Conservation (phyloP, 805 yeast species). For the Wickerhamomyces chaumierensis region DNA sequence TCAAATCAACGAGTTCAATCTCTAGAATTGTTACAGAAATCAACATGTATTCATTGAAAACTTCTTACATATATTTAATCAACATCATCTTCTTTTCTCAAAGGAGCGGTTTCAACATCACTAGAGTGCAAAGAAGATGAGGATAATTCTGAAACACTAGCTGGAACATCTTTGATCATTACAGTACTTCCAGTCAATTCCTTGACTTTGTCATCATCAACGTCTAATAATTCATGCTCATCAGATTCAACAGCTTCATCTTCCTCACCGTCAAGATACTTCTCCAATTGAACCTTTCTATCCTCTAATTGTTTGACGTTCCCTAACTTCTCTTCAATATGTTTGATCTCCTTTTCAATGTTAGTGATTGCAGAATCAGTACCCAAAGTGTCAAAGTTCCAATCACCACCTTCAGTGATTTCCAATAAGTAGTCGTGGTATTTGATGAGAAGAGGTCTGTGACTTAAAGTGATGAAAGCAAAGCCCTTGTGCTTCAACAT, state of each 20-base stretch:
- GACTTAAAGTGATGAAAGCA: slow-evolving; percentile 73
- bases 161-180: not conserved
- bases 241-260: slow-evolving; percentile 4
- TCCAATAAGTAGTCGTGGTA: slow-evolving; percentile 73
- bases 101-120: not conserved
- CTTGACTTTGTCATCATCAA: not conserved
- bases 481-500: slow-evolving; percentile 56
- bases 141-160: not conserved
- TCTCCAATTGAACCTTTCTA: slow-evolving; percentile 48
- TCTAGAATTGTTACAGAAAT: too few relatives aligned
- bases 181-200: not conserved
- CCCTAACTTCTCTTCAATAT: slow-evolving; percentile 47
- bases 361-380: slow-evolving; percentile 55
- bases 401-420: slow-evolving; percentile 45
- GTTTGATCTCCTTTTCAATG: slow-evolving; percentile 66
- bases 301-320: slow-evolving; percentile 47
- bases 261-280: slow-evolving; percentile 16
- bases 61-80: too few relatives aligned
- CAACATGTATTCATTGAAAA: too few relatives aligned
- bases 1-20: too few relatives aligned
- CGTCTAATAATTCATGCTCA: too few relatives aligned
- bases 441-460: slow-evolving; percentile 72
- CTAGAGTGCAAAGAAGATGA: not conserved
- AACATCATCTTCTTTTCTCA: not conserved
- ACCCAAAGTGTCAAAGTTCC: slow-evolving; percentile 56